Evolutionary conservation across 2,329 filamentous ascomycete genomes (phyloP), one percentile per base, ranked within the genome.

Genomic region (Fusarium pininemorale): DNA sequence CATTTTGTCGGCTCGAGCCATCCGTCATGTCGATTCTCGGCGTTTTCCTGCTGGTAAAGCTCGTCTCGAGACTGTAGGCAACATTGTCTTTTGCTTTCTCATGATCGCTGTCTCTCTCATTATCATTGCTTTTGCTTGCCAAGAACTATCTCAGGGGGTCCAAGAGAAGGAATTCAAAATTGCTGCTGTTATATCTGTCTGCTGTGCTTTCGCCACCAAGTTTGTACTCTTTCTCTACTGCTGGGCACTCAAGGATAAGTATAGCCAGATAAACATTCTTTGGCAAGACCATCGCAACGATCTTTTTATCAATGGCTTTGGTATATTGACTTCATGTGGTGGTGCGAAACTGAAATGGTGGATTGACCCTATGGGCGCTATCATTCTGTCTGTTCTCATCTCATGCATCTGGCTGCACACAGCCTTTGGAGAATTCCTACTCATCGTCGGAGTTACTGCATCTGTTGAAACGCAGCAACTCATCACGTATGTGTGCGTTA

Each of bases 231-330:
- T 98, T 82, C 77, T 97, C 32, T 98, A 98, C 85, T 98, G 96
- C 84, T 98, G 93, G 90, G 90, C 94, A 9, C 84, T 98, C 78
- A 92, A 96, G 75, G 92, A 98, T 84, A 93, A 94, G 78, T 98
- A 98, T 85, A 94, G 91, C 69, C 95, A 98, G 82, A 91, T 98
- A 73, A 90, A 93, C 65, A 98, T 98, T 80, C 86, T 98, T 20
- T 98, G 95, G 95, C 94, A 97, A 82, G 96, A 98, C 80, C 96
- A 99, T 84, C 92, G 96, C 70, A 99, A 99, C 80, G 96, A 99
- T 80, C 87, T 99, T n/a, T 87, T 98, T 78, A 94, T 99, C 88
- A 99, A 98, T 82, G 94, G 94, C 61, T 94, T 97, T 76, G 95
- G 93, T 89, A 91, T 98, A 73, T 83, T 98, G 62, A 98, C 95